These are phyloP conservation scores for Lentinula boryana DNA, from an alignment of 768 basidiomycete genomes.

Conservation along the genomic window DNA sequence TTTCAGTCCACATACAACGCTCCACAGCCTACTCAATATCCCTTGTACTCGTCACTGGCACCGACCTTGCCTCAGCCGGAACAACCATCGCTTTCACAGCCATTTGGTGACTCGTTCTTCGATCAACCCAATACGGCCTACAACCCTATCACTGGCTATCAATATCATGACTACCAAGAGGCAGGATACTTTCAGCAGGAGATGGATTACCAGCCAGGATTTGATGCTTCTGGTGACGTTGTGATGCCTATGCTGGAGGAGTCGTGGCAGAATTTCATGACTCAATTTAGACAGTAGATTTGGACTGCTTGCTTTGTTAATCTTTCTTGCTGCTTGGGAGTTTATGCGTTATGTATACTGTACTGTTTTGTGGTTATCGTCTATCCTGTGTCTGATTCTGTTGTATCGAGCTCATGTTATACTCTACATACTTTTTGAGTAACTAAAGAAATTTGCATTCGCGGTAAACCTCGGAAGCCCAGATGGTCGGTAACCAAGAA, in stretches of 20 bases:
- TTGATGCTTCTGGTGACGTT: conserved; percentile 1
- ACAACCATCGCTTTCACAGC: neutral
- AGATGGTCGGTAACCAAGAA: neutral
- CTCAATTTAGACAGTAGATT: conserved; percentile 3
- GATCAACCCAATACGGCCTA: neutral
- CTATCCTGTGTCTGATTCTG: neutral
- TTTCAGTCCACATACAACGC: neutral
- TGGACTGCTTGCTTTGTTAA: neutral
- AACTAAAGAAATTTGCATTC: too few relatives aligned
- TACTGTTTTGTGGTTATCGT: neutral
- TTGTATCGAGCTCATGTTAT: neutral
- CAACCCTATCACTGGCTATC: conserved; percentile 2
- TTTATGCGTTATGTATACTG: neutral
- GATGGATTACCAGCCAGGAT: neutral
- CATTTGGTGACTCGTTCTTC: neutral
- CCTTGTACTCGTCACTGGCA: neutral
- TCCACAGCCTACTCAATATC: neutral
- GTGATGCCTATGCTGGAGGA: conserved; percentile 3
- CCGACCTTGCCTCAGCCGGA: neutral
- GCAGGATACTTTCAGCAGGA: conserved; percentile 3
- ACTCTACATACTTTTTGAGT: neutral
- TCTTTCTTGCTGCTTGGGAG: neutral
- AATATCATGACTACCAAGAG: conserved; percentile 2
- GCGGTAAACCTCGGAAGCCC: too few relatives aligned
- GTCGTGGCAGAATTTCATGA: conserved; percentile 6